phyloP scores from a whole-genome alignment of 352 stramenopile species.

The Phytophthora pinifolia region DNA sequence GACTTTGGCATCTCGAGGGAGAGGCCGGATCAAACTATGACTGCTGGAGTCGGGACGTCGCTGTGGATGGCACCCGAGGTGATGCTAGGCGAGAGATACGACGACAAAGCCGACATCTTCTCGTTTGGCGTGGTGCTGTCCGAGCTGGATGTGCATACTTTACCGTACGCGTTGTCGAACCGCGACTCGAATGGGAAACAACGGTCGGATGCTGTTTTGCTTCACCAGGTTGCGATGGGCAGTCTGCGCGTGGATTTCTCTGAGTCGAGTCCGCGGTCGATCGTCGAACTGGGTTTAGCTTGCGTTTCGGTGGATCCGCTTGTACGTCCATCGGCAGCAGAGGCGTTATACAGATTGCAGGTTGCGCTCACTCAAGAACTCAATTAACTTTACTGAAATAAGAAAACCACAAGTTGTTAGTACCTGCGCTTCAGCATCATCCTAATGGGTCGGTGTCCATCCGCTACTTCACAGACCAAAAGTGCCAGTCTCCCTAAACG shows the following conservation, averaged over 20 bases:
- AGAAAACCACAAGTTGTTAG: not conserved
- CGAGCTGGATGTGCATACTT: conserved; percentile 36
- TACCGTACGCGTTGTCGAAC: conserved; percentile 21
- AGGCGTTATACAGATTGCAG: conserved; percentile 48
- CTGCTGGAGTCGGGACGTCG: conserved; percentile 16
- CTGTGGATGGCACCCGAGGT: conserved; percentile 29
- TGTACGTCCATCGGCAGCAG: conserved; percentile 39
- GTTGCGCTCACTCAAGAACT: conserved; percentile 1
- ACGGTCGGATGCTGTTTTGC: conserved; percentile 26
- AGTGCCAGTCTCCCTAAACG: not conserved
- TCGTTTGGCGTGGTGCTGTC: conserved; percentile 34
- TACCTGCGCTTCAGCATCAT: not conserved
- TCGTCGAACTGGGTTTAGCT: conserved; percentile 20
- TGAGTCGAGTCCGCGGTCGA: conserved; percentile 6
- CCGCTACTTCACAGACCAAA: not conserved
- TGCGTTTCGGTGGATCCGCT: conserved; percentile 40
- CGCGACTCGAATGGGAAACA: conserved; percentile 6
- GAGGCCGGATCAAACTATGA: conserved; percentile 15
- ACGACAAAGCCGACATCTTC: conserved; percentile 29
- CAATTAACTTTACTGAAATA: too few relatives aligned
- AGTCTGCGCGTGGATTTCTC: conserved; percentile 26
- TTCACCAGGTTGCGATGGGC: conserved; percentile 27
- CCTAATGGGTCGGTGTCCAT: not conserved
- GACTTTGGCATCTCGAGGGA: conserved; percentile 52
- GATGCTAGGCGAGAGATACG: conserved; percentile 19